A percentile compares a stretch with the other conserved stretches of the same genome.
Conservation (phyloP, 495 filamentous ascomycete species). For the Letharia columbiana region DNA sequence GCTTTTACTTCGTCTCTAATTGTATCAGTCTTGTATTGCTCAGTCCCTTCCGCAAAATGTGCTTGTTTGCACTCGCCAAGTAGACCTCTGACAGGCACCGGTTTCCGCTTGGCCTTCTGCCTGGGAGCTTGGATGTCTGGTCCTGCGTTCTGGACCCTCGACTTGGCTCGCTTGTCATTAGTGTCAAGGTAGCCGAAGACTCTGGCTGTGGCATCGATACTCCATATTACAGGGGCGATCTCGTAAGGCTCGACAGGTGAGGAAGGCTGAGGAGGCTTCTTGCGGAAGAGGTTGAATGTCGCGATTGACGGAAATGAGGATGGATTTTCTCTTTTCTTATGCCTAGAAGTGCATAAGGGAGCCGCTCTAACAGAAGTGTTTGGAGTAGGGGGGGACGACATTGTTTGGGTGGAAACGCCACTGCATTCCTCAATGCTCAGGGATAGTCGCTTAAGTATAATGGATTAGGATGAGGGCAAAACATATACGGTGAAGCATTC, state of each 20-base stretch:
- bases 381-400: slow-evolving; percentile 12
- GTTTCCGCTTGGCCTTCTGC: slow-evolving; percentile 4
- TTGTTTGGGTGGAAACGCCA: slow-evolving; percentile 4
- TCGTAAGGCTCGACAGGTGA: slow-evolving; percentile 15
- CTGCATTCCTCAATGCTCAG: slow-evolving; percentile 17
- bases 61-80: slow-evolving; percentile 3
- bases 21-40: slow-evolving; percentile 3
- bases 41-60: not conserved
- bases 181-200: slow-evolving; percentile 14
- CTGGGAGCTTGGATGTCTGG: not conserved
- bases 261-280: slow-evolving; percentile 1
- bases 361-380: slow-evolving; percentile 7
- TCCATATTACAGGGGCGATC: slow-evolving; percentile 17
- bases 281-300: slow-evolving; percentile 10
- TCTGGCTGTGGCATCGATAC: slow-evolving; percentile 17
- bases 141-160: slow-evolving; percentile 4
- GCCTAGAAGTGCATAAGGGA: not conserved
- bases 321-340: not conserved
- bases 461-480: not conserved
- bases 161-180: slow-evolving; percentile 4
- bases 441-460: slow-evolving; percentile 5
- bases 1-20: not conserved
- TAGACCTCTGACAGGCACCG: not conserved
- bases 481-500: not conserved
- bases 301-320: slow-evolving; percentile 15